A percentile compares a stretch with the other conserved stretches of the same genome.
These are phyloP conservation scores for Podila epicladia DNA, from an alignment of 192 early-diverging fungal species.

Conservation along the genomic window DNA sequence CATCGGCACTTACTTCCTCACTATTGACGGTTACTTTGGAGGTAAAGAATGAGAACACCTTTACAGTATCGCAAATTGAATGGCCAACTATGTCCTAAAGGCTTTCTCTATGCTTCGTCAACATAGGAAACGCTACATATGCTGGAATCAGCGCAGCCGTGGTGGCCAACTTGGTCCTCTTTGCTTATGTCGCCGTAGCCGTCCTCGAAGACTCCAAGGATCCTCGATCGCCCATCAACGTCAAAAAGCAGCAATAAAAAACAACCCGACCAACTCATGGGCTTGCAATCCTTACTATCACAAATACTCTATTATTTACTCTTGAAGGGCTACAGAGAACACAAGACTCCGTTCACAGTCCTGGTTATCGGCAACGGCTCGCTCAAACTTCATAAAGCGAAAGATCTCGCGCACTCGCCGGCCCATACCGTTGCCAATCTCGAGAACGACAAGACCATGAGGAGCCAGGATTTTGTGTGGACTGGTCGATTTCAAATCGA, in stretches of 20 bases:
- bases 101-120: background rate
- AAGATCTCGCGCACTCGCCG: constrained; percentile 61
- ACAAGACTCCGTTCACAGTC: constrained; percentile 70
- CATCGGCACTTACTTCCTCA: constrained; percentile 51
- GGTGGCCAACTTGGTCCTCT: constrained; percentile 58
- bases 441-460: constrained; percentile 56
- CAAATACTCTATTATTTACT: background rate
- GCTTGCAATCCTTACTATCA: too few species aligned
- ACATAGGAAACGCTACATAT: constrained; percentile 62
- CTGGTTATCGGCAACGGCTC: constrained; percentile 54
- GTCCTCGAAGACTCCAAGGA: constrained; percentile 53
- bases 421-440: constrained; percentile 72
- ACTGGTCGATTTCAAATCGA: constrained; percentile 1
- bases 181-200: constrained; percentile 56
- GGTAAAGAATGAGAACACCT: constrained; percentile 17
- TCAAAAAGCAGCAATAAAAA: constrained; percentile 47
- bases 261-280: background rate
- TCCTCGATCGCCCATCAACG: constrained; percentile 9
- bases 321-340: constrained; percentile 26
- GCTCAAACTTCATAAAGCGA: constrained; percentile 53
- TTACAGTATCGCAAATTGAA: background rate
- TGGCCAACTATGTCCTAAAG: too few species aligned
- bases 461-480: constrained; percentile 28
- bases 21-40: constrained; percentile 51
- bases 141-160: constrained; percentile 60